Evolutionary conservation across 2,329 filamentous ascomycete species (phyloP).

Genomic region (Graphilbum ipis-grandicollis): DNA sequence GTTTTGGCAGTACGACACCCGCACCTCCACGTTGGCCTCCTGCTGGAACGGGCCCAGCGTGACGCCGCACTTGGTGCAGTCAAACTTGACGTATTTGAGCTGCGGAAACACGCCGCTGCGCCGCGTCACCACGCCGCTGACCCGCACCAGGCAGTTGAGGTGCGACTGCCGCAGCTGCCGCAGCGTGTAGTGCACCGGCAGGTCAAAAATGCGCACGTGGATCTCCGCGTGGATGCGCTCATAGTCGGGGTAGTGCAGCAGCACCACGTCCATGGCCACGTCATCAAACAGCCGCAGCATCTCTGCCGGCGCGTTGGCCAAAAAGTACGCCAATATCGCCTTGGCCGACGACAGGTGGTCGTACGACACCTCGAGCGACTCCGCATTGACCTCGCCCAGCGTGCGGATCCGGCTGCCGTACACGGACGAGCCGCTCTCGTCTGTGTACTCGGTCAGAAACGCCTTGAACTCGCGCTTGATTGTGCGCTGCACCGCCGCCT

Average conservation of each 20-base stretch:
- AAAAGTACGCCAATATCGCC: constrained; percentile 85
- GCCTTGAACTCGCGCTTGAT: constrained; percentile 95
- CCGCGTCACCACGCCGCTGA: constrained; percentile 87
- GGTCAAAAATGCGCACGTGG: constrained; percentile 87
- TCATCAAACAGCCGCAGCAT: constrained; percentile 93
- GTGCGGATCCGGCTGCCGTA: constrained; percentile 90
- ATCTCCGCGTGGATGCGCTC: constrained; percentile 96
- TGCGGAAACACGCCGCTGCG: constrained; percentile 93
- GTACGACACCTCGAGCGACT: constrained; percentile 91
- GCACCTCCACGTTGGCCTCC: constrained; percentile 90
- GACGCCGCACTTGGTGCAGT: constrained; percentile 82
- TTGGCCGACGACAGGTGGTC: constrained; percentile 81
- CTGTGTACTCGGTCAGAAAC: constrained; percentile 90
- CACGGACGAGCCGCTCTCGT: constrained; percentile 75
- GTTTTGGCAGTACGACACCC: constrained; percentile 88
- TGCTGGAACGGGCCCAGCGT: constrained; percentile 94
- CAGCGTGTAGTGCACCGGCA: constrained; percentile 88
- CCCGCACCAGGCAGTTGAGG: constrained; percentile 85
- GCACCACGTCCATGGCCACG: constrained; percentile 88
- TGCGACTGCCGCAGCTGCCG: constrained; percentile 90
- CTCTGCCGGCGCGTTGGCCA: constrained; percentile 89
- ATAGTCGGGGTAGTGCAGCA: constrained; percentile 94
- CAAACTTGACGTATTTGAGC: constrained; percentile 96
- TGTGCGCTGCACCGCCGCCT: constrained; percentile 75
- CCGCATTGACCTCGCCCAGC: constrained; percentile 92